A percentile compares a stretch with the other conserved stretches of the same genome.
Conservation (phyloP, 306 rosid genomes). For the Heteromeles arbutifolia region DNA sequence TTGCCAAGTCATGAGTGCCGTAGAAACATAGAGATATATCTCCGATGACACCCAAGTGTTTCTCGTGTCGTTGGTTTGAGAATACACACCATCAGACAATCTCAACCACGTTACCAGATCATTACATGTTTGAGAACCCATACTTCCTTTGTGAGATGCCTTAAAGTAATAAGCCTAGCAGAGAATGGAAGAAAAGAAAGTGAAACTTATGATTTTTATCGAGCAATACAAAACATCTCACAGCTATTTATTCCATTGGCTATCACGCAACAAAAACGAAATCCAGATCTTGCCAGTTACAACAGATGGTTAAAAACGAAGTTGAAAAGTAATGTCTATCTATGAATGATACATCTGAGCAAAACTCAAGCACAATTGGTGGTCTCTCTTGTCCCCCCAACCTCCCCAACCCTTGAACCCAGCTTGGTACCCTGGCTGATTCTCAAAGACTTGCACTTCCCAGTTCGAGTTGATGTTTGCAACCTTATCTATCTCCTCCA, state of each 20-base stretch:
- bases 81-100: background rate
- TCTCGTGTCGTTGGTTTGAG: background rate
- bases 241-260: background rate
- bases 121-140: background rate
- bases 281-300: slow-evolving; percentile 19
- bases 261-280: slow-evolving; percentile 16
- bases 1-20: too few relatives aligned
- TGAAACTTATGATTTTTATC: background rate
- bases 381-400: slow-evolving; percentile 93
- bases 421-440: slow-evolving; percentile 84
- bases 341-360: slow-evolving; percentile 56
- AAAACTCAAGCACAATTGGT: slow-evolving; percentile 64
- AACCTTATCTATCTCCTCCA: slow-evolving; percentile 53
- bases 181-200: background rate
- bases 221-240: background rate
- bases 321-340: slow-evolving; percentile 5
- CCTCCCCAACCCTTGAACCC: slow-evolving; percentile 99
- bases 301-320: slow-evolving; percentile 2
- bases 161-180: background rate
- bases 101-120: background rate
- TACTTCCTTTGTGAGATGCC: background rate
- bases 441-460: slow-evolving; percentile 46
- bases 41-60: background rate
- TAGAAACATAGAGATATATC: background rate
- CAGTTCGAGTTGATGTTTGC: slow-evolving; percentile 63